phyloP scores from a whole-genome alignment of 345 rosid genomes.

The Kernera saxatilis region DNA sequence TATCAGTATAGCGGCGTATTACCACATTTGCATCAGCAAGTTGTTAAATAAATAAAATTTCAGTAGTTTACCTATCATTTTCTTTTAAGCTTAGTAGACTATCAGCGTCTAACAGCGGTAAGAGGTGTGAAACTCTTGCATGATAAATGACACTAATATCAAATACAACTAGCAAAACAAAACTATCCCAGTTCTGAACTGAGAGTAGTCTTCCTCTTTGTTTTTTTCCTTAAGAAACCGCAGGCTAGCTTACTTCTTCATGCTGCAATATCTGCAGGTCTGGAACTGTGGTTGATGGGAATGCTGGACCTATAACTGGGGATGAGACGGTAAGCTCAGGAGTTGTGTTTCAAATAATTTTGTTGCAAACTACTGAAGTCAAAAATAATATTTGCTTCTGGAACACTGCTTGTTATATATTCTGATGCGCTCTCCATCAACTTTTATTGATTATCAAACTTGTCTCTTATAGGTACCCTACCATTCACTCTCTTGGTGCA shows the following conservation, averaged over 20 bases:
- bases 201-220: not conserved
- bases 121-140: not conserved
- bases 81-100: not conserved
- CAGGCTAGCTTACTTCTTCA: slow-evolving; percentile 6
- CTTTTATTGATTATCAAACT: not conserved
- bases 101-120: not conserved
- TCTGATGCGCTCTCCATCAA: not conserved
- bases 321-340: slow-evolving; percentile 77
- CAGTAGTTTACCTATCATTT: not conserved
- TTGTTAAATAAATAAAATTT: not conserved
- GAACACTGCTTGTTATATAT: not conserved
- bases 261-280: slow-evolving; percentile 54
- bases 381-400: not conserved
- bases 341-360: slow-evolving; percentile 3
- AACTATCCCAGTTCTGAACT: not conserved
- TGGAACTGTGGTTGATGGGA: slow-evolving; percentile 84
- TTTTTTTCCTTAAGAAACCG: not conserved
- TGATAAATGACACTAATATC: not conserved
- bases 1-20: not conserved
- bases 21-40: slow-evolving; percentile 1
- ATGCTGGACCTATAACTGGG: slow-evolving; percentile 83
- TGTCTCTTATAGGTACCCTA: slow-evolving; percentile 66
- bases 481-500: slow-evolving; percentile 95
- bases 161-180: not conserved
- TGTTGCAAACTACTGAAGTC: not conserved